phyloP scores from a whole-genome alignment of 2,329 filamentous ascomycete genomes.

The Calonectria multiphialidica region DNA sequence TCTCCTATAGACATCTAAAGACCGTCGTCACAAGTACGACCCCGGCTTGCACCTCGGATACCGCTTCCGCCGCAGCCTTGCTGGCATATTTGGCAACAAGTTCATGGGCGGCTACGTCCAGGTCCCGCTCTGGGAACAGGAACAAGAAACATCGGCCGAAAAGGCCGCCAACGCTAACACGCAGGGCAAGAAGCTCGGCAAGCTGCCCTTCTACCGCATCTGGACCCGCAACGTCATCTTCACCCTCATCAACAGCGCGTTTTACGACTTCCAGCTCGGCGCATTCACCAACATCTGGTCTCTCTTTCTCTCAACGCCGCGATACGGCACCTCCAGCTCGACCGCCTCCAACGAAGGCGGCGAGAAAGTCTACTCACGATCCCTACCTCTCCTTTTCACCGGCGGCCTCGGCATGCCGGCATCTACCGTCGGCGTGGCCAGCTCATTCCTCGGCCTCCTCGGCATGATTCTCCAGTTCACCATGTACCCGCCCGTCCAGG shows the following conservation, averaged over 20 bases:
- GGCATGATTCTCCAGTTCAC: constrained; percentile 78
- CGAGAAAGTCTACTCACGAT: constrained; percentile 42
- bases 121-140: constrained; percentile 37
- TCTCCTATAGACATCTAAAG: constrained; percentile 56
- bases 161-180: constrained; percentile 23
- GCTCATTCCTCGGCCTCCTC: constrained; percentile 76
- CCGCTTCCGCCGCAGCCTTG: constrained; percentile 46
- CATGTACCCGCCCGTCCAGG: constrained; percentile 75
- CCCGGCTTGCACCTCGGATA: constrained; percentile 53
- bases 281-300: constrained; percentile 78
- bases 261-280: constrained; percentile 78
- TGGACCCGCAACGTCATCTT: constrained; percentile 63
- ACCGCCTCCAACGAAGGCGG: constrained; percentile 36
- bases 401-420: constrained; percentile 77
- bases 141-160: constrained; percentile 23
- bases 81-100: constrained; percentile 45
- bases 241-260: constrained; percentile 72
- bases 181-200: constrained; percentile 22
- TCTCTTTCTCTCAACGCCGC: constrained; percentile 76
- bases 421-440: constrained; percentile 75
- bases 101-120: constrained; percentile 47
- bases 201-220: constrained; percentile 55
- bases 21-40: constrained; percentile 60
- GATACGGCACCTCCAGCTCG: constrained; percentile 51
- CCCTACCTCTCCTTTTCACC: constrained; percentile 67